Evolutionary conservation across 177 flowering plant species (phyloP), one percentile per base, ranked within the genome.

Genomic region (Vitis hybrid): DNA sequence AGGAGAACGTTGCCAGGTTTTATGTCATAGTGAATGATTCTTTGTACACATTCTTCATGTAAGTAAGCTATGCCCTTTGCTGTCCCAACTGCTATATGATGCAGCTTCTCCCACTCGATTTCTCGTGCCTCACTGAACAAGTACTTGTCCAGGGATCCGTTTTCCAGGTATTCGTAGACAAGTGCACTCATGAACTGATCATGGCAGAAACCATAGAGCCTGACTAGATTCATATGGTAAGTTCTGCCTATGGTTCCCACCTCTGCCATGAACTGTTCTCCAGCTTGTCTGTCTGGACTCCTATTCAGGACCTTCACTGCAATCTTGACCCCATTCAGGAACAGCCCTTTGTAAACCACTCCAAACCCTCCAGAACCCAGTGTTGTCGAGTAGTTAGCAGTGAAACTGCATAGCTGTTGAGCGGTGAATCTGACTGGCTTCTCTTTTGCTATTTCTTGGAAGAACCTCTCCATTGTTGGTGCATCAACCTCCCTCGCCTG

Each of bases 341-440:
- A 15, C 45, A 23, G 12, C 13, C 71, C 71, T 23, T 68, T 50
- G 48, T 58, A 68, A 10, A 52, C 55, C 3, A 3, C 14, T 14
- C 55, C 55, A 52, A 10, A 34, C 45, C 45, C 45, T 34, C 45
- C 45, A 34, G 6, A 34, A 34, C 45, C 45, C 1, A 6, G 45
- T 34, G 45, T 34, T 34, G 45, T 23, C 26, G 26, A 23, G 45
- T 34, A 68, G 51, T 73, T 68, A 2, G 19, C n/a, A 8, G 76
- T 73, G 11, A 73, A 62, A 1, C 19, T 2, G 15, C 12, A 48
- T 13, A 70, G 66, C 45, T 70, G 70, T 5, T 66, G 70, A 12
- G 70, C 59, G 1, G 79, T 57, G 64, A 77, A 77, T 3, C 79
- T 61, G 11, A 77, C 51, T 2, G 75, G 79, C 40, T 65, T 60